These are phyloP conservation scores for Auriculariales sp. DNA, from an alignment of 768 basidiomycete genomes.

Conservation along the genomic window DNA sequence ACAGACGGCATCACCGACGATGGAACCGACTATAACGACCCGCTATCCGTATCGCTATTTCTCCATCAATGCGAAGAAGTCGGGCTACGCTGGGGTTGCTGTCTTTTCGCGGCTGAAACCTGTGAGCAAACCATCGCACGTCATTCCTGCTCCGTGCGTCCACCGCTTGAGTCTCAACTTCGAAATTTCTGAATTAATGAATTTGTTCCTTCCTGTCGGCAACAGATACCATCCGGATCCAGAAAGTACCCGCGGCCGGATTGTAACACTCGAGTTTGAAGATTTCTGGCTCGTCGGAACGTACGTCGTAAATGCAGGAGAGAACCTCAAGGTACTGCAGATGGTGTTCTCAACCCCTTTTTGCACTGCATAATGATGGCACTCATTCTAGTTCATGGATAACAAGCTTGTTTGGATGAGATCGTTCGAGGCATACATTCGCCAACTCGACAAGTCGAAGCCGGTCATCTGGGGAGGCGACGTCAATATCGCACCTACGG, in stretches of 20 bases:
- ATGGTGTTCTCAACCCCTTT: background rate
- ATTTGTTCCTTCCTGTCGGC: too few relatives aligned
- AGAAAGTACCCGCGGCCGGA: constrained; percentile 50
- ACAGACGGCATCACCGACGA: constrained; percentile 59
- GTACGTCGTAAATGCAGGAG: constrained; percentile 76
- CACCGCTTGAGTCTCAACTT: too few relatives aligned
- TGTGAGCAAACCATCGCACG: constrained; percentile 42
- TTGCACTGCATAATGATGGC: background rate
- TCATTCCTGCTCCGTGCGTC: constrained; percentile 63
- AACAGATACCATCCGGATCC: constrained; percentile 66
- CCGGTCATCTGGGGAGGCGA: constrained; percentile 85
- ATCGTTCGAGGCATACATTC: constrained; percentile 62
- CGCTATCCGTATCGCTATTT: constrained; percentile 63
- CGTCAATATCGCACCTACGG: constrained; percentile 74
- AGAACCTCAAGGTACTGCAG: constrained; percentile 55
- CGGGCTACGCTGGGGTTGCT: constrained; percentile 74
- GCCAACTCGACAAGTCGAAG: constrained; percentile 58
- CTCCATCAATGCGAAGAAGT: constrained; percentile 65
- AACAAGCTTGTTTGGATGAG: constrained; percentile 67
- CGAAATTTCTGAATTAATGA: too few relatives aligned
- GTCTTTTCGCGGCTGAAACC: constrained; percentile 69
- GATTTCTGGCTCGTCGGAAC: constrained; percentile 58
- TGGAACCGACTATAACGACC: constrained; percentile 37
- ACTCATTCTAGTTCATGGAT: constrained; percentile 42
- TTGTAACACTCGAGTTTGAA: constrained; percentile 70